A percentile compares a stretch with the other conserved stretches of the same genome.
Conservation (phyloP, 192 early-diverging fungal genomes). For the Rhizoclosmatium globosum region DNA sequence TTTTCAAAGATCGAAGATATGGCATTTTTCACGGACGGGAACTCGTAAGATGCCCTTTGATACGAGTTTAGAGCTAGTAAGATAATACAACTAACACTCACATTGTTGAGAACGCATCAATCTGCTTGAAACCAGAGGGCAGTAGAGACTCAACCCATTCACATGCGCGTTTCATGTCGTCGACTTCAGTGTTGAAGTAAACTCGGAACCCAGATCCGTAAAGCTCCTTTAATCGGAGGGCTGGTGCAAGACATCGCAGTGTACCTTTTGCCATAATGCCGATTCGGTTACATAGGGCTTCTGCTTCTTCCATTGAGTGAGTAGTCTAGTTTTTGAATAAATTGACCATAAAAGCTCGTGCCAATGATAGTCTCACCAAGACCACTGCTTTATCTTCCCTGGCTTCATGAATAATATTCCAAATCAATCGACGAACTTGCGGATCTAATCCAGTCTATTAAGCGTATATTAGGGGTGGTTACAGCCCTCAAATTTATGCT, state of each 20-base stretch:
- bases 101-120: slow-evolving; percentile 65
- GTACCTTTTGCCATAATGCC: slow-evolving; percentile 84
- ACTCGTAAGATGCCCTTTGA: slow-evolving; percentile 63
- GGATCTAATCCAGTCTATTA: slow-evolving; percentile 72
- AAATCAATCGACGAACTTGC: slow-evolving; percentile 76
- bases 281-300: slow-evolving; percentile 76
- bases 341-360: not conserved
- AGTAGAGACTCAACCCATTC: slow-evolving; percentile 48
- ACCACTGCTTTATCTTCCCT: slow-evolving; percentile 68
- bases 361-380: slow-evolving; percentile 27
- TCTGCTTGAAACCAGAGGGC: slow-evolving; percentile 47
- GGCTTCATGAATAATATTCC: slow-evolving; percentile 72
- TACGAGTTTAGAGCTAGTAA: not conserved
- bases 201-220: slow-evolving; percentile 78
- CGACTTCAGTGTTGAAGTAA: slow-evolving; percentile 55
- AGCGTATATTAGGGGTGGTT: too few relatives aligned
- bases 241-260: slow-evolving; percentile 70
- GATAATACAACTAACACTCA: not conserved
- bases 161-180: slow-evolving; percentile 48
- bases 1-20: slow-evolving; percentile 64
- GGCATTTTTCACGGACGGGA: slow-evolving; percentile 52
- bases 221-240: slow-evolving; percentile 71
- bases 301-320: slow-evolving; percentile 84
- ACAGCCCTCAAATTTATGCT: not conserved
- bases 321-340: slow-evolving; percentile 55